Conservation (phyloP, 768 basidiomycete species). For the Crucibulum laeve region DNA sequence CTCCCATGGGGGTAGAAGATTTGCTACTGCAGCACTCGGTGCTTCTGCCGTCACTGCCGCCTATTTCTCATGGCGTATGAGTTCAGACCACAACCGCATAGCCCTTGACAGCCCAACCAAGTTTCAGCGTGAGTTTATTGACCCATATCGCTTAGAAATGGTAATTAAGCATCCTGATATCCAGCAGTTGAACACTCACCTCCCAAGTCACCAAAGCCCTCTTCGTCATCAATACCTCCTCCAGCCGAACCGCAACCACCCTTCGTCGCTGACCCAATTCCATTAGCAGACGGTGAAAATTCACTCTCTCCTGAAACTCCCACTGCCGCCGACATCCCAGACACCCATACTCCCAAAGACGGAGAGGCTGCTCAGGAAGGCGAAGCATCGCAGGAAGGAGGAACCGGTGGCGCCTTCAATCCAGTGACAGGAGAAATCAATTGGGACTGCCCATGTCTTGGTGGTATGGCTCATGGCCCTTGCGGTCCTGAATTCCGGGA, state of each 20-base stretch:
- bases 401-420: conserved; percentile 67
- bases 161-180: conserved; percentile 4
- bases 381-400: conserved; percentile 13
- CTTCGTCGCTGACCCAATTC: conserved; percentile 8
- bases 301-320: neutral
- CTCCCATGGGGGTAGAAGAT: conserved; percentile 8
- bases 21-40: conserved; percentile 29
- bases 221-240: conserved; percentile 13
- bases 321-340: neutral
- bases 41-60: conserved; percentile 40
- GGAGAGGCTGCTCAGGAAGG: conserved; percentile 1
- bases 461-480: conserved; percentile 97
- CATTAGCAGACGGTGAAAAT: conserved; percentile 8
- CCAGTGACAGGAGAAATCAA: conserved; percentile 99
- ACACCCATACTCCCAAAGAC: neutral
- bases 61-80: conserved; percentile 46
- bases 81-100: conserved; percentile 34
- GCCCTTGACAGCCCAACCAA: conserved; percentile 39
- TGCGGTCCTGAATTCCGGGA: conserved; percentile 91
- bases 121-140: conserved; percentile 17
- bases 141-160: neutral
- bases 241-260: conserved; percentile 5
- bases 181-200: conserved; percentile 12
- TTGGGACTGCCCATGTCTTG: conserved; percentile 99
- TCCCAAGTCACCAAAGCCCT: conserved; percentile 5